phyloP scores from a whole-genome alignment of 192 early-diverging fungal species.

The Lunasporangiospora selenospora region DNA sequence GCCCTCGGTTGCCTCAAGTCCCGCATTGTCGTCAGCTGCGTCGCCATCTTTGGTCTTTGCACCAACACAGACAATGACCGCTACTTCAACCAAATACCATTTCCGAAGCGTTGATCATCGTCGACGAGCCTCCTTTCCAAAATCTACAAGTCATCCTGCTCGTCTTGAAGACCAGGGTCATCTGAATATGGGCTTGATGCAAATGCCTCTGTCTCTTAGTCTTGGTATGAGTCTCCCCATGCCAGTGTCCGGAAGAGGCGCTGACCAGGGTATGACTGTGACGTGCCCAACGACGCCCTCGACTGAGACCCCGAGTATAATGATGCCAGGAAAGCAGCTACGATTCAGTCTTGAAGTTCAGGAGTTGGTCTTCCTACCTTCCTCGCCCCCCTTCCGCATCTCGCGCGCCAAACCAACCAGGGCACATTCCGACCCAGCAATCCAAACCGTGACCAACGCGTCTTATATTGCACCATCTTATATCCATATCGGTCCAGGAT shows the following conservation, averaged over 20 bases:
- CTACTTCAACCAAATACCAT: conserved; percentile 21
- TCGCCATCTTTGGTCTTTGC: too few relatives aligned
- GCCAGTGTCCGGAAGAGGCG: too few relatives aligned
- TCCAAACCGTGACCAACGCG: conserved; percentile 12
- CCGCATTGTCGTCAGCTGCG: too few relatives aligned
- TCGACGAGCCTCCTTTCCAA: conserved; percentile 40
- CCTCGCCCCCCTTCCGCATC: conserved; percentile 40
- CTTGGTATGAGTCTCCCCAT: too few relatives aligned
- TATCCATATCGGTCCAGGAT: too few relatives aligned
- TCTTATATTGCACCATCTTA: conserved; percentile 38
- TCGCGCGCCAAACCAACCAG: conserved; percentile 35
- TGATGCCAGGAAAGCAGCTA: conserved; percentile 33
- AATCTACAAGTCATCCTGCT: conserved; percentile 24
- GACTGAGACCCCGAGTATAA: too few relatives aligned
- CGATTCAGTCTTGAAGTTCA: conserved; percentile 44
- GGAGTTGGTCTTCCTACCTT: conserved; percentile 32
- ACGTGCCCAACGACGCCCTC: too few relatives aligned
- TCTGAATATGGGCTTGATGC: too few relatives aligned
- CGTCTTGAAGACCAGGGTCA: conserved; percentile 1
- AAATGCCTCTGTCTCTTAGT: too few relatives aligned
- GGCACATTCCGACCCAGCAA: conserved; percentile 39
- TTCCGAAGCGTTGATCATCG: conserved; percentile 36
- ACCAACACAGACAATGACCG: too few relatives aligned
- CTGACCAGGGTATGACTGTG: too few relatives aligned
- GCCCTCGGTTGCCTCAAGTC: conserved; percentile 16